phyloP scores from a whole-genome alignment of 805 yeast species.

The Saccharomyces cerevisiae region DNA sequence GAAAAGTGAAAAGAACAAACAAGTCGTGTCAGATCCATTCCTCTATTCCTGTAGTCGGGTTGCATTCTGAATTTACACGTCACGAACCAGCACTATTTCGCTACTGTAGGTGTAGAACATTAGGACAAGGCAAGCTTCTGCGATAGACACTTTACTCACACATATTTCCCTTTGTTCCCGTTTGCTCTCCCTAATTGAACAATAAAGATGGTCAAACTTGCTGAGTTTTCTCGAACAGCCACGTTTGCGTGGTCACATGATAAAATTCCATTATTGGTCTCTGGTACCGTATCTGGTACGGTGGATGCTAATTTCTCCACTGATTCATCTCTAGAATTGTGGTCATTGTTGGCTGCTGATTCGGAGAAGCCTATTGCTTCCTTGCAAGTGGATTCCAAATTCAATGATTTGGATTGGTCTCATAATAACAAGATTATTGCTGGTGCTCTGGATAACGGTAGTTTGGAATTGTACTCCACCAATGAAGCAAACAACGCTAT shows the following conservation, averaged over 20 bases:
- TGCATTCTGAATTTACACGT: background rate
- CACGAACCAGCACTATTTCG: background rate
- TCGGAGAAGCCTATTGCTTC: slow-evolving; percentile 37
- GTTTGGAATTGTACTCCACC: slow-evolving; percentile 58
- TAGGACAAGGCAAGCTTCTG: background rate
- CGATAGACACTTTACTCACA: background rate
- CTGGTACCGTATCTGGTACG: slow-evolving; percentile 95
- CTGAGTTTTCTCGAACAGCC: slow-evolving; percentile 77
- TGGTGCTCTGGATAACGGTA: slow-evolving; percentile 83
- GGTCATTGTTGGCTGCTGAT: slow-evolving; percentile 50
- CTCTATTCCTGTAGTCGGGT: background rate
- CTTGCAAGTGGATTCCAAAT: slow-evolving; percentile 47
- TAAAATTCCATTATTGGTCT: slow-evolving; percentile 63
- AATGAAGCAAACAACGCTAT: slow-evolving; percentile 40
- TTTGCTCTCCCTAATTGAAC: background rate
- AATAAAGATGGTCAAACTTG: slow-evolving; percentile 61
- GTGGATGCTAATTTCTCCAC: slow-evolving; percentile 82
- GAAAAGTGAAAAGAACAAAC: background rate
- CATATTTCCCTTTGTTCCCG: background rate
- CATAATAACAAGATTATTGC: slow-evolving; percentile 57
- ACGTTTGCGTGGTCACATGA: slow-evolving; percentile 95
- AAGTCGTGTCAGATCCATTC: background rate
- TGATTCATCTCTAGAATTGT: slow-evolving; percentile 66
- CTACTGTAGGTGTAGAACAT: background rate
- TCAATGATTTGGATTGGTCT: slow-evolving; percentile 83